These are phyloP conservation scores for Lagerstroemia speciosa DNA, from an alignment of 345 rosid species.

Conservation along the genomic window DNA sequence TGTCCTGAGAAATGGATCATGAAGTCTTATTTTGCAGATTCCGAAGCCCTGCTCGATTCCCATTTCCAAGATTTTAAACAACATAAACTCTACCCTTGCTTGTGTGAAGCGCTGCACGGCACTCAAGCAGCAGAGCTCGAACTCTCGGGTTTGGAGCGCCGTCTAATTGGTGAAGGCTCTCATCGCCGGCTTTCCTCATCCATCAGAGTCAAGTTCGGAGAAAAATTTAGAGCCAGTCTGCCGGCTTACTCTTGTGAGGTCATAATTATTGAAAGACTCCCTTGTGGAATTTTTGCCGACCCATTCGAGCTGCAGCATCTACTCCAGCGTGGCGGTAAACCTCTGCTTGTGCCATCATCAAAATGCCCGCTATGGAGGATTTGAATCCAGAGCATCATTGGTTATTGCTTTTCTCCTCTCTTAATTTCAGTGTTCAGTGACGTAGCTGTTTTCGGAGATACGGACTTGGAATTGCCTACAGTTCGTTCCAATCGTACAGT, in stretches of 20 bases:
- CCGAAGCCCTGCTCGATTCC: conserved; percentile 30
- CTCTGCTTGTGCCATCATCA: background rate
- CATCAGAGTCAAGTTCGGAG: conserved; percentile 29
- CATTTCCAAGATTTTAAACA: conserved; percentile 35
- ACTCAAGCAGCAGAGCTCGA: conserved; percentile 13
- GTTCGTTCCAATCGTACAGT: conserved; percentile 55
- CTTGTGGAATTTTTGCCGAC: conserved; percentile 78
- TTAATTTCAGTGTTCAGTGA: conserved; percentile 34
- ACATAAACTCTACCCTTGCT: conserved; percentile 18
- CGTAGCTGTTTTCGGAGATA: conserved; percentile 73
- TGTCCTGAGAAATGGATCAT: conserved; percentile 32
- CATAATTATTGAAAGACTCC: conserved; percentile 57
- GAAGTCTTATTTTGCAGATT: conserved; percentile 47
- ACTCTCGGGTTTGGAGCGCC: conserved; percentile 29
- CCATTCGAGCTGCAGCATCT: conserved; percentile 84
- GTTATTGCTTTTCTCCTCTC: background rate
- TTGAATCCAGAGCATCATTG: background rate
- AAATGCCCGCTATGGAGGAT: background rate
- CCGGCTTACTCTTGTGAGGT: conserved; percentile 29
- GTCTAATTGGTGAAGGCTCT: conserved; percentile 74
- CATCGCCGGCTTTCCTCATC: conserved; percentile 63
- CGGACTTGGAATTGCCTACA: conserved; percentile 75
- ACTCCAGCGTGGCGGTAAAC: conserved; percentile 41
- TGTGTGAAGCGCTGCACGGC: conserved; percentile 21
- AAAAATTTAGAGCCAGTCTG: conserved; percentile 13